Evolutionary conservation across 2,329 filamentous ascomycete genomes (phyloP).

Genomic region (Fusarium sp.): DNA sequence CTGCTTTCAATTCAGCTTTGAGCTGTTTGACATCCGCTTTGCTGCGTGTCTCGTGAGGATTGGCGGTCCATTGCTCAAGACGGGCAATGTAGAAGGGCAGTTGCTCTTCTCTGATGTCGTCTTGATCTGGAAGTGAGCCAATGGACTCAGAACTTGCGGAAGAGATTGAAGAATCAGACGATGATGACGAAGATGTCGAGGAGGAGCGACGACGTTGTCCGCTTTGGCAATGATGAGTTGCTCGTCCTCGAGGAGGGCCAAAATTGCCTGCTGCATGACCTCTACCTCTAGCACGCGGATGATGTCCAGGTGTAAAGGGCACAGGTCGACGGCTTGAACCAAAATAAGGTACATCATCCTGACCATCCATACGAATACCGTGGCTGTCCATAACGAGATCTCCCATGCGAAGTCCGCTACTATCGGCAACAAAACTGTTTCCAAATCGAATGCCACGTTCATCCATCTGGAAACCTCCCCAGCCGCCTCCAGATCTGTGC

Average conservation of each 20-base stretch:
- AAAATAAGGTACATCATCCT: neutral
- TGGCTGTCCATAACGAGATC: slow-evolving; percentile 56
- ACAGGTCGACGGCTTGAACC: neutral
- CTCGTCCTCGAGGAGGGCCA: slow-evolving; percentile 22
- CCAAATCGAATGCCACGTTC: slow-evolving; percentile 58
- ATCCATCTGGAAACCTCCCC: slow-evolving; percentile 55
- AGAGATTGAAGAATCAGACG: slow-evolving; percentile 42
- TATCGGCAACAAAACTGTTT: slow-evolving; percentile 57
- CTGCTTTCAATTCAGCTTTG: slow-evolving; percentile 57
- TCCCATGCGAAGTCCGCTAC: slow-evolving; percentile 59
- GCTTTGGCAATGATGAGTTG: slow-evolving; percentile 20
- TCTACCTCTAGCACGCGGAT: slow-evolving; percentile 8
- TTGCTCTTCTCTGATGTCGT: slow-evolving; percentile 61
- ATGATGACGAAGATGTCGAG: slow-evolving; percentile 51
- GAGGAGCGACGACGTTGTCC: slow-evolving; percentile 48
- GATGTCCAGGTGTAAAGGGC: slow-evolving; percentile 3
- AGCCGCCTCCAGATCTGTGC: slow-evolving; percentile 20
- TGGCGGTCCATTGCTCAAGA: slow-evolving; percentile 61
- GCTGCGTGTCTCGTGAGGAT: slow-evolving; percentile 62
- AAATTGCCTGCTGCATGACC: slow-evolving; percentile 11
- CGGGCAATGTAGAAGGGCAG: slow-evolving; percentile 58
- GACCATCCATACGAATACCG: slow-evolving; percentile 49
- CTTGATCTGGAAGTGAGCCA: slow-evolving; percentile 65
- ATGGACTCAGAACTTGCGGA: slow-evolving; percentile 54
- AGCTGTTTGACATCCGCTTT: slow-evolving; percentile 57